Evolutionary conservation across 495 filamentous ascomycete genomes (phyloP).

Genomic region (Acidomyces sp.): DNA sequence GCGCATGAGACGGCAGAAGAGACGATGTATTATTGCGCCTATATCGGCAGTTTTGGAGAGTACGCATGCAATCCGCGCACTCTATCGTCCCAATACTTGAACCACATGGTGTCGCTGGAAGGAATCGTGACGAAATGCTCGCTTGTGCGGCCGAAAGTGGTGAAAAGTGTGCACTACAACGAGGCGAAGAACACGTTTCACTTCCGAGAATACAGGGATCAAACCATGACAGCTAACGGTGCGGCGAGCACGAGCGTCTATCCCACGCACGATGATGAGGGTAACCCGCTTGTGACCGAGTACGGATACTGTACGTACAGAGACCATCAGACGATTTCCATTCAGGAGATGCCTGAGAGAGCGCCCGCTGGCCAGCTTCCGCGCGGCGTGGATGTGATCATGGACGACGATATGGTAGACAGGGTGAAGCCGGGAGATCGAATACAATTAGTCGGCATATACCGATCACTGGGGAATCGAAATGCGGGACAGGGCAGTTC

Average conservation of each 20-base stretch:
- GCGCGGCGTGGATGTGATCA: conserved; percentile 89
- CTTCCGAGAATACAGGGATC: conserved; percentile 77
- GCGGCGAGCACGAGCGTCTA: conserved; percentile 81
- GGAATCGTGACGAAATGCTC: conserved; percentile 96
- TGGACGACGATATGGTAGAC: conserved; percentile 95
- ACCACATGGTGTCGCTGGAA: conserved; percentile 93
- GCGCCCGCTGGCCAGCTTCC: conserved; percentile 93
- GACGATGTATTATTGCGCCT: conserved; percentile 82
- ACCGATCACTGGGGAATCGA: conserved; percentile 82
- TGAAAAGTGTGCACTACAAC: conserved; percentile 93
- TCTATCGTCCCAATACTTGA: conserved; percentile 72
- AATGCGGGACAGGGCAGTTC: conserved; percentile 77
- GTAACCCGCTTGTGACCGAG: conserved; percentile 72
- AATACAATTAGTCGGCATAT: conserved; percentile 91
- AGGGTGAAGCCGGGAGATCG: conserved; percentile 89
- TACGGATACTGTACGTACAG: conserved; percentile 92
- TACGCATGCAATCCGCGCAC: conserved; percentile 91
- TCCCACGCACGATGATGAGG: conserved; percentile 83
- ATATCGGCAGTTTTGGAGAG: conserved; percentile 87
- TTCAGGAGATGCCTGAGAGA: conserved; percentile 98
- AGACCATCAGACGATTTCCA: conserved; percentile 95
- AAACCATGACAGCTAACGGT: conserved; percentile 88
- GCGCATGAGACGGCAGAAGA: conserved; percentile 47
- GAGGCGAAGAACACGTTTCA: conserved; percentile 73
- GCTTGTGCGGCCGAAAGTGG: conserved; percentile 86